phyloP scores from a whole-genome alignment of 2,329 filamentous ascomycete species.

The Fonsecaea nubica region DNA sequence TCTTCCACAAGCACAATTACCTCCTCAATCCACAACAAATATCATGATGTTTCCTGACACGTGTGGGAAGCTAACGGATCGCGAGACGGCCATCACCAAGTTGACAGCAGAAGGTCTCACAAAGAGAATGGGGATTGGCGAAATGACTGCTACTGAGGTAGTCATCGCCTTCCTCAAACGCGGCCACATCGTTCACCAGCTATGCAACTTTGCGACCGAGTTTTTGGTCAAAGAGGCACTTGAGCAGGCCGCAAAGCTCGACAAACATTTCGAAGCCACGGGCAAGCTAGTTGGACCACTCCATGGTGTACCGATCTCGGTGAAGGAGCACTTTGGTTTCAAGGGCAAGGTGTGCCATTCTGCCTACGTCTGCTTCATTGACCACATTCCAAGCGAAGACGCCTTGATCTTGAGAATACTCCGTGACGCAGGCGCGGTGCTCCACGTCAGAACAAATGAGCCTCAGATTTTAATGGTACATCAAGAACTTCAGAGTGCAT shows the following conservation, averaged over 20 bases:
- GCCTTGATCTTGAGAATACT: slow-evolving; percentile 46
- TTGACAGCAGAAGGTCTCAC: no score
- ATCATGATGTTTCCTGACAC: no score
- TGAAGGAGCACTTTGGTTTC: slow-evolving; percentile 44
- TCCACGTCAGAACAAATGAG: slow-evolving; percentile 60
- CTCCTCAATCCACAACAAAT: slow-evolving; percentile 27
- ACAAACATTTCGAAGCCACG: slow-evolving; percentile 37
- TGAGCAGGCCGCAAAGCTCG: slow-evolving; percentile 40
- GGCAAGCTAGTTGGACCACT: slow-evolving; percentile 41
- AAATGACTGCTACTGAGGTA: slow-evolving; percentile 33
- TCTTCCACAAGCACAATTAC: slow-evolving; percentile 42
- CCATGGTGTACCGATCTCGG: slow-evolving; percentile 43
- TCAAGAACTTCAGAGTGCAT: neutral
- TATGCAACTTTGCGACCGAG: slow-evolving; percentile 46
- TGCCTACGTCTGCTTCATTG: slow-evolving; percentile 47
- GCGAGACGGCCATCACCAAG: no score
- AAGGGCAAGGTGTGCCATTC: slow-evolving; percentile 40
- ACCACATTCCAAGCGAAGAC: slow-evolving; percentile 40
- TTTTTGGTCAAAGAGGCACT: slow-evolving; percentile 41
- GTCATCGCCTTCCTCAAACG: slow-evolving; percentile 38
- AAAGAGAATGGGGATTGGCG: no score
- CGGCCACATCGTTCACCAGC: slow-evolving; percentile 39
- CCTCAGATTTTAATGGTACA: slow-evolving; percentile 59
- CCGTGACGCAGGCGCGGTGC: slow-evolving; percentile 51
- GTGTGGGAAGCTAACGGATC: no score